phyloP scores from a whole-genome alignment of 2,329 filamentous ascomycete species.

The Capronia epimyces region DNA sequence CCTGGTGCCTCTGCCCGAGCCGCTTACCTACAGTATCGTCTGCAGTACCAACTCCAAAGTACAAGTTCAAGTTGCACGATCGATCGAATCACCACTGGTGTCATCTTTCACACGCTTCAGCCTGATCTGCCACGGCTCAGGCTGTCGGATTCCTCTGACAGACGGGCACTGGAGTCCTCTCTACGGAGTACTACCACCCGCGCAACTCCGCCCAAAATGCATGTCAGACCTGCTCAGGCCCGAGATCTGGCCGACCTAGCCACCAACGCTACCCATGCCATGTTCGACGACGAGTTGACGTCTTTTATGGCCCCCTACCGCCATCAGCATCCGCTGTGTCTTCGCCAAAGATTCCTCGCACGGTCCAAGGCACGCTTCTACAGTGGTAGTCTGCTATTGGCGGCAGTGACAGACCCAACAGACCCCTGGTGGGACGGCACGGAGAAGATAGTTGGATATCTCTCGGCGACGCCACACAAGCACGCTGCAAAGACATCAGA shows the following conservation, averaged over 20 bases:
- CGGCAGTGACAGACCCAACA: constrained; percentile 22
- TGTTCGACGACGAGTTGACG: constrained; percentile 26
- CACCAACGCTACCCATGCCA: constrained; percentile 17
- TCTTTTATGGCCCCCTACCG: constrained; percentile 22
- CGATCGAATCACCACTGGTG: too few relatives aligned
- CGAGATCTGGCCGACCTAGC: constrained; percentile 23
- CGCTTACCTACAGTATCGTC: too few relatives aligned
- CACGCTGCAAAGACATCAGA: not conserved
- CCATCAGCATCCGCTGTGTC: constrained; percentile 19
- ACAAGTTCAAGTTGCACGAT: too few relatives aligned
- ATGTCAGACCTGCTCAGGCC: constrained; percentile 20
- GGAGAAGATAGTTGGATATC: constrained; percentile 25
- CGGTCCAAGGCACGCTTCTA: constrained; percentile 20
- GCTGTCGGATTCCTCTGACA: too few relatives aligned
- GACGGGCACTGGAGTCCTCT: too few relatives aligned
- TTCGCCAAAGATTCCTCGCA: constrained; percentile 20
- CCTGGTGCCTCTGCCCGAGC: too few relatives aligned
- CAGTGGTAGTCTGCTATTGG: constrained; percentile 18
- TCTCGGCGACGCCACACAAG: constrained; percentile 13
- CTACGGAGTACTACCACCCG: too few relatives aligned
- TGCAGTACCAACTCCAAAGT: too few relatives aligned
- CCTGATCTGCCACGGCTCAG: too few relatives aligned
- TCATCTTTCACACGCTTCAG: too few relatives aligned
- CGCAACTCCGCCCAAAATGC: too few relatives aligned
- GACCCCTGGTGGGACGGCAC: constrained; percentile 15